Percentiles rank a stretch among this genome's conserved stretches.
These are phyloP conservation scores for Talaromyces borbonicus DNA, from an alignment of 495 filamentous ascomycete genomes.

Conservation along the genomic window DNA sequence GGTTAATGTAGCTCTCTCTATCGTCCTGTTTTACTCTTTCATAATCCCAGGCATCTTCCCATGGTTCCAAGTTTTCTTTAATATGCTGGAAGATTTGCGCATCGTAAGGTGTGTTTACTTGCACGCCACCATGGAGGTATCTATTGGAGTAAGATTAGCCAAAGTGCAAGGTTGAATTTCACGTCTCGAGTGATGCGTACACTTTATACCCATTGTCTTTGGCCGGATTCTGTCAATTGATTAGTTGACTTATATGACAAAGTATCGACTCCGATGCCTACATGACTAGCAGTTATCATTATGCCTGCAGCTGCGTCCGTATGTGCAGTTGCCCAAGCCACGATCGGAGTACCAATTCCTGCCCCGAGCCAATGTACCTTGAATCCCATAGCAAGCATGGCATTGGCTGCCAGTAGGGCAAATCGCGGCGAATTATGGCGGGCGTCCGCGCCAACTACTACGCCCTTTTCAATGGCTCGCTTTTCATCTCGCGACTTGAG, in stretches of 20 bases:
- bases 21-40: constrained; percentile 33
- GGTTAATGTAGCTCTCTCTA: constrained; percentile 27
- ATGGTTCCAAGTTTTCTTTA: constrained; percentile 45
- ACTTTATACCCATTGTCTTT: constrained; percentile 70
- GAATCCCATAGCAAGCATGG: constrained; percentile 51
- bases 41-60: constrained; percentile 37
- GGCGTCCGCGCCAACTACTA: constrained; percentile 61
- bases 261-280: constrained; percentile 15
- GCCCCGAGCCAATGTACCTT: constrained; percentile 51
- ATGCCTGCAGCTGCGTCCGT: constrained; percentile 52
- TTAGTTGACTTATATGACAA: constrained; percentile 11
- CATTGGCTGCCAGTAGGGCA: constrained; percentile 53
- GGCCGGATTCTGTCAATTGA: constrained; percentile 44
- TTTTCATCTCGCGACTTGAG: constrained; percentile 33
- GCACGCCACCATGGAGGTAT: constrained; percentile 59
- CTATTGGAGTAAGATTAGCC: constrained; percentile 16
- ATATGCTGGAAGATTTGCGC: constrained; percentile 52
- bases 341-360: constrained; percentile 52
- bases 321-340: constrained; percentile 54
- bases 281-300: constrained; percentile 65
- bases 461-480: constrained; percentile 31
- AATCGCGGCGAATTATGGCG: constrained; percentile 58
- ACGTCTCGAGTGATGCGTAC: constrained; percentile 17
- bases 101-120: constrained; percentile 60
- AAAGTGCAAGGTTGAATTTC: not conserved